Base-by-base conservation (phyloP, 1,139 yeast genomes). In the Lodderomyces jiufengensis region DNA sequence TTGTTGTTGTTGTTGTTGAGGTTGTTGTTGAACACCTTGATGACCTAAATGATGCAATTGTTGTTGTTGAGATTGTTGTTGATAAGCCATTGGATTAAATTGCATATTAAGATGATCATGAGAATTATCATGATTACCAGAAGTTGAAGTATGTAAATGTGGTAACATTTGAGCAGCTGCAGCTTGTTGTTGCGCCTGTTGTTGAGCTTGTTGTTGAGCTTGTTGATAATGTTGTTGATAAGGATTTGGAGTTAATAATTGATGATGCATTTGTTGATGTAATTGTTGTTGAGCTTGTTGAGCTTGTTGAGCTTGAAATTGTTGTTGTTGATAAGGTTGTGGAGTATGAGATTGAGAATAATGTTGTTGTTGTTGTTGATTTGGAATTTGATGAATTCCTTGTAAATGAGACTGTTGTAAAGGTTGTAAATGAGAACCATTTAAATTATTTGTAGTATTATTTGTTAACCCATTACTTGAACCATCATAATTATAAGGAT, bases 21-120 rank as follows among this genome's bases (percentile, higher is more conserved):
- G 24, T 31, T 30, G 48, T 32, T 35, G 43, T 13, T 42, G 45
- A 12, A 35, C 42, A 11, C 31, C 33, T 27, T 44, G 45, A 16
- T 45, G 49, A 18, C 42, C 42, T 12, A 48, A 44, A 26, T 39
- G 43, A 25, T 44, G 44, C 31, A 39, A 37, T 24, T 38, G 40
- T 24, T 40, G 48, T 28, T 39, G 45, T 23, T 46, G 51, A 10
- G 41, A 46, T 29, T 47, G 50, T 22, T 46, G 55, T 39, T 45
- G 58, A 33, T 42, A 48, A 14, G 45, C 43, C 40, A 47, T 48
- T 35, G 49, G 51, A 44, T 47, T 54, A 40, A 51, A 45, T 35
- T 56, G 63, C 26, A 50, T 45, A 32, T 45, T 45, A 33, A 51
- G 47, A 36, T 54, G 59, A 29, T 51, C 58, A 24, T 36, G 39